Evolutionary conservation across 2,329 filamentous ascomycete genomes (phyloP).

Genomic region (Calonectria hawksworthii): DNA sequence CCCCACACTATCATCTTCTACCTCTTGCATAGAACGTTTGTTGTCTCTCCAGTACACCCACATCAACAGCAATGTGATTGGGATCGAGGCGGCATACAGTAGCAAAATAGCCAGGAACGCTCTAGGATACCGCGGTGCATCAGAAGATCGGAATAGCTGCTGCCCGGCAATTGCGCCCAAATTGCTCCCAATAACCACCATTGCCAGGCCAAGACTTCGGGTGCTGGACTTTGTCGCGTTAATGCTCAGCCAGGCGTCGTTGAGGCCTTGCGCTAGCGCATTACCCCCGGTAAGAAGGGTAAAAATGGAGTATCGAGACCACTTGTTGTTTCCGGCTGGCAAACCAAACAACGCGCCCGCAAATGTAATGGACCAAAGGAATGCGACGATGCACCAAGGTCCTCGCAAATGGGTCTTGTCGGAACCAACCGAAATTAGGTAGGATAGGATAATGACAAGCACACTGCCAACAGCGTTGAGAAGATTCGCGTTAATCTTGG

Average conservation of each 20-base stretch:
- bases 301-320: slow-evolving; percentile 37
- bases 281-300: slow-evolving; percentile 39
- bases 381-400: slow-evolving; percentile 35
- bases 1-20: neutral
- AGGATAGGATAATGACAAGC: slow-evolving; percentile 35
- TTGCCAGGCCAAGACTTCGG: slow-evolving; percentile 38
- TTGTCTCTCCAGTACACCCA: slow-evolving; percentile 42
- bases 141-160: slow-evolving; percentile 40
- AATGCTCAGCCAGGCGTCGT: slow-evolving; percentile 44
- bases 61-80: slow-evolving; percentile 34
- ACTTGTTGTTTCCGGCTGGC: slow-evolving; percentile 22
- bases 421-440: slow-evolving; percentile 31
- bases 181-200: slow-evolving; percentile 45
- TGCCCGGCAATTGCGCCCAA: slow-evolving; percentile 39
- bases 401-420: slow-evolving; percentile 39
- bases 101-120: slow-evolving; percentile 38
- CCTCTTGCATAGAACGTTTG: neutral
- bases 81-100: slow-evolving; percentile 35
- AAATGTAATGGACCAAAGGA: slow-evolving; percentile 41
- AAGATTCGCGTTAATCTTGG: slow-evolving; percentile 40
- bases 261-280: slow-evolving; percentile 37
- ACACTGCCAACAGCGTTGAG: slow-evolving; percentile 40
- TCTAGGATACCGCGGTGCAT: slow-evolving; percentile 35
- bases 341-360: slow-evolving; percentile 30
- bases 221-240: slow-evolving; percentile 32